A percentile compares a stretch with the other conserved stretches of the same genome.
Evolutionary conservation across 106 monocot species (phyloP).

Genomic region (Hemerocallis citrina): DNA sequence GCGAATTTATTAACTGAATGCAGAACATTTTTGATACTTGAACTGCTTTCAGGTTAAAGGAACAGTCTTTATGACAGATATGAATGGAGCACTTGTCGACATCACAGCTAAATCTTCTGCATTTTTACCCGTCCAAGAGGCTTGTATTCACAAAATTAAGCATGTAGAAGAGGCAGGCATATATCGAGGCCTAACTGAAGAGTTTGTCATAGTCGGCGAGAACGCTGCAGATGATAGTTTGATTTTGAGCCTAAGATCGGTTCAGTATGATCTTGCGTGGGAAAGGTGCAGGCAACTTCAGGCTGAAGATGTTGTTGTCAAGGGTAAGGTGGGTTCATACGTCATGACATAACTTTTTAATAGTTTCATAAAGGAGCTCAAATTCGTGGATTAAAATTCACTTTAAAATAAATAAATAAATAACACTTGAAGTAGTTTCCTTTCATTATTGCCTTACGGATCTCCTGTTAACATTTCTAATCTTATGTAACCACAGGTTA

Average conservation of each 20-base stretch:
- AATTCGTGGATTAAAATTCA: no score
- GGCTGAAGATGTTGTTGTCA: constrained; percentile 82
- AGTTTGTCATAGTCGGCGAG: constrained; percentile 77
- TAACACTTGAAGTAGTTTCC: no score
- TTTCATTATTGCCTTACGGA: no score
- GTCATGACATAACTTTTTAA: not conserved
- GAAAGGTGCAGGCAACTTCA: constrained; percentile 92
- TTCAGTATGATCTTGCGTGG: constrained; percentile 93
- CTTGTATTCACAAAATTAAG: constrained; percentile 66
- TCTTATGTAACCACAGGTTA: constrained; percentile 34
- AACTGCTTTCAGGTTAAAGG: constrained; percentile 67
- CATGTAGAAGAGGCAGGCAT: constrained; percentile 89
- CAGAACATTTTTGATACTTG: not conserved
- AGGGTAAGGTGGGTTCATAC: constrained; percentile 78
- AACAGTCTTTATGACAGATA: constrained; percentile 69
- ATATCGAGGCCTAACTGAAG: constrained; percentile 66
- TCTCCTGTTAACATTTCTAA: not conserved
- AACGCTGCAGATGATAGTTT: constrained; percentile 68
- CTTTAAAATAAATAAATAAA: no score
- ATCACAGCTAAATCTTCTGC: constrained; percentile 86
- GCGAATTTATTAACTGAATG: no score
- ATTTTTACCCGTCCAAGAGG: constrained; percentile 75
- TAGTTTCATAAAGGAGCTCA: not conserved
- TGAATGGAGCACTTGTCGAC: constrained; percentile 69
- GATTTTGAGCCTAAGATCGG: constrained; percentile 74